These are phyloP conservation scores for Cucurbita moschata DNA, from an alignment of 306 rosid species.

Conservation along the genomic window DNA sequence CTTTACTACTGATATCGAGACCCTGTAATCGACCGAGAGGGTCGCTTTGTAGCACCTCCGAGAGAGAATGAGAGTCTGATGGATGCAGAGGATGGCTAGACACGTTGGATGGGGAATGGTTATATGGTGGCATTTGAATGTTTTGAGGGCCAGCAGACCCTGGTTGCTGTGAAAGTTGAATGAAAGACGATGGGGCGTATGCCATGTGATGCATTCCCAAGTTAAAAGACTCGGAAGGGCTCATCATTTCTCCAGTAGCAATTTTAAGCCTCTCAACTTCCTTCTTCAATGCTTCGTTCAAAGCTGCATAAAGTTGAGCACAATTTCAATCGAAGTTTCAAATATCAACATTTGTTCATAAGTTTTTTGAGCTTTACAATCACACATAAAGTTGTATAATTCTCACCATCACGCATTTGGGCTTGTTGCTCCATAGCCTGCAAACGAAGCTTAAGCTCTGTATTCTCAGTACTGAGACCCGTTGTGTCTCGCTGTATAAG, in stretches of 20 bases:
- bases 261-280: constrained; percentile 93
- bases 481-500: constrained; percentile 66
- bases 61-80: constrained; percentile 41
- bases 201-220: constrained; percentile 73
- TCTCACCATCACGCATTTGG: constrained; percentile 82
- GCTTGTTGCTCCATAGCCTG: constrained; percentile 99
- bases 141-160: constrained; percentile 47
- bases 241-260: constrained; percentile 80
- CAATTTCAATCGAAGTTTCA: not conserved
- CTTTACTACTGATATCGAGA: constrained; percentile 72
- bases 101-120: constrained; percentile 33
- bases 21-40: constrained; percentile 82
- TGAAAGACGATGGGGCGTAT: constrained; percentile 43
- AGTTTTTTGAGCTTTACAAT: not conserved
- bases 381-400: not conserved
- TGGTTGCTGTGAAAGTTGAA: constrained; percentile 33
- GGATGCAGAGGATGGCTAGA: constrained; percentile 47
- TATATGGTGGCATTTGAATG: constrained; percentile 46
- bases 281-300: constrained; percentile 82
- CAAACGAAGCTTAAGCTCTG: constrained; percentile 87
- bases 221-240: constrained; percentile 59
- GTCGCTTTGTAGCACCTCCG: constrained; percentile 66
- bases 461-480: constrained; percentile 72
- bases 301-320: constrained; percentile 31
- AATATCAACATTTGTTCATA: not conserved